phyloP scores from a whole-genome alignment of 768 basidiomycete species.

The Suillus subalutaceus region DNA sequence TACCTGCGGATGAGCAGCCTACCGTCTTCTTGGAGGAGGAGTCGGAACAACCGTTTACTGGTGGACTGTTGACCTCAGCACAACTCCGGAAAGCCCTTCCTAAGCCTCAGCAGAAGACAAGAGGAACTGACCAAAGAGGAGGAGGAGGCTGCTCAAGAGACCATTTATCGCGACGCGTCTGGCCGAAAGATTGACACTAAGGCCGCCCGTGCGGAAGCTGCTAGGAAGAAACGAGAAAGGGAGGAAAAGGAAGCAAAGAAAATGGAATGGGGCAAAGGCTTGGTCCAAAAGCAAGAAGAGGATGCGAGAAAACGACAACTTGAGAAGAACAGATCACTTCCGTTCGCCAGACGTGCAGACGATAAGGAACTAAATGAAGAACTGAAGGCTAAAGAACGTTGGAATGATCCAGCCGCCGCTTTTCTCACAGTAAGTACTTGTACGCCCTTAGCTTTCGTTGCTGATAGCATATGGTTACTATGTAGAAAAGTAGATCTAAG shows the following conservation, averaged over 20 bases:
- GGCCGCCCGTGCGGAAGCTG: constrained; percentile 82
- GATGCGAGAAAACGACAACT: constrained; percentile 68
- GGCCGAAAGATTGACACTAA: constrained; percentile 91
- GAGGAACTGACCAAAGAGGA: constrained; percentile 47
- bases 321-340: constrained; percentile 64
- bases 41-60: constrained; percentile 50
- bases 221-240: constrained; percentile 73
- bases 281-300: constrained; percentile 83
- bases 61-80: constrained; percentile 78
- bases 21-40: constrained; percentile 54
- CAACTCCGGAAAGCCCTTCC: constrained; percentile 70
- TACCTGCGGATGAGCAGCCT: constrained; percentile 70
- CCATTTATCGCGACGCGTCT: constrained; percentile 89
- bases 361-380: constrained; percentile 88
- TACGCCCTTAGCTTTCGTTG: not conserved
- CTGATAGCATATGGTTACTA: constrained; percentile 13
- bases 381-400: constrained; percentile 75
- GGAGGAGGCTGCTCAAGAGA: constrained; percentile 74
- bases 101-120: constrained; percentile 37
- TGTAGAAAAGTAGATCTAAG: constrained; percentile 74
- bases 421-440: constrained; percentile 76
- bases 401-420: constrained; percentile 98
- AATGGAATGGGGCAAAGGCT: constrained; percentile 98
- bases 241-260: constrained; percentile 88
- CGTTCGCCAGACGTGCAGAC: constrained; percentile 80